Evolutionary conservation across 306 rosid genomes (phyloP), one percentile per base, ranked within the genome.

Genomic region (Medicago ruthenica): DNA sequence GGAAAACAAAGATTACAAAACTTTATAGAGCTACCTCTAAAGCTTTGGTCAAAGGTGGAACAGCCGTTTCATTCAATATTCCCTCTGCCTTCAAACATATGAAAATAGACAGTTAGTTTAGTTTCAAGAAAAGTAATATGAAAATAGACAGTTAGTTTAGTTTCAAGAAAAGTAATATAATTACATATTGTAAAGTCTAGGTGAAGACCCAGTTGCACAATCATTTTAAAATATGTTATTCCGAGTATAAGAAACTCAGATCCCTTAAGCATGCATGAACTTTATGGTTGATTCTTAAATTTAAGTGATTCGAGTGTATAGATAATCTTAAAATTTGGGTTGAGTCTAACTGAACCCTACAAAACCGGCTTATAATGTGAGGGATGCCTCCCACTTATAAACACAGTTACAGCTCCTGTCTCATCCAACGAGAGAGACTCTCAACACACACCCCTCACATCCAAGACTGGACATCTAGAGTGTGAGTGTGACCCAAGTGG

Each of bases 51-150:
- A 91, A 85, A 8, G 78, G 9, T 34, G 97, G 93, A 77, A 93
- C 66, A 75, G 84, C 84, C 8, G 89, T 16, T 73, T 91, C 98
- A 71, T 70, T 89, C 87, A 88, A 54, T 50, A 89, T 75, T 78
- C 98, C 98, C 82, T 93, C 98, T 47, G 98, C 98, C 97, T 93
- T 71, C 71, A 55, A 18, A 81, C 66, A 63, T 27, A 39, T 63
- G 63, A 40, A 83, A 81, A 70, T 16, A 76, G 15, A 67, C 36
- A 13, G 55, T 81, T 18, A 84, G 72, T 34, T 36, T 64, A 14
- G 17, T 66, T 66, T 66, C 71, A 72, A 17, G 39, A 60, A 61
- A 75, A 79, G 50, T 21, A 50, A 71, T 69, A 71, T 9, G 12
- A 55, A 24, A 24, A 1, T 24, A n/a, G n/a, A n/a, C n/a, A n/a